Conservation (phyloP, 495 filamentous ascomycete genomes). For the Clohesyomyces aquaticus region DNA sequence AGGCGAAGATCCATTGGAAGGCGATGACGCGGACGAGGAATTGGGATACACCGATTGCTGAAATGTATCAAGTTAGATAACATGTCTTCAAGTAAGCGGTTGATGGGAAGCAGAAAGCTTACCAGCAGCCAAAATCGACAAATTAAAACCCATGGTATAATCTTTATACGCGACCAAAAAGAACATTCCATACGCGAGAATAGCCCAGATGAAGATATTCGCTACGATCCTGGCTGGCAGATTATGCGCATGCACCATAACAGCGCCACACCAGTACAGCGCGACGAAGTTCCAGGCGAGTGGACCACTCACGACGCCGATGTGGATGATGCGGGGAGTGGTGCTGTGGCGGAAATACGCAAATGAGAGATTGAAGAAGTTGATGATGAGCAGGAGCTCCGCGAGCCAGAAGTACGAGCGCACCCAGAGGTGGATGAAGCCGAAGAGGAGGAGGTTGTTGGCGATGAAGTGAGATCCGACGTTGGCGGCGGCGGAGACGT, state of each 20-base stretch:
- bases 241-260: conserved; percentile 63
- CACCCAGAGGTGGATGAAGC: conserved; percentile 81
- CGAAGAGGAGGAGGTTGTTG: conserved; percentile 78
- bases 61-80: background rate
- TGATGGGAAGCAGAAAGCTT: conserved; percentile 34
- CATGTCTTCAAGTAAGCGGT: background rate
- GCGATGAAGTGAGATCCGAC: conserved; percentile 83
- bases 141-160: conserved; percentile 78
- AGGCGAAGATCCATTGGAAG: conserved; percentile 91
- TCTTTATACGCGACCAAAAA: conserved; percentile 74
- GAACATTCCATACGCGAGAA: conserved; percentile 71
- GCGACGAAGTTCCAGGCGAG: conserved; percentile 83
- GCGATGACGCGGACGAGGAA: conserved; percentile 62
- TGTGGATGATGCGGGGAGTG: conserved; percentile 71
- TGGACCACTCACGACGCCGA: conserved; percentile 72
- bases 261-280: conserved; percentile 85
- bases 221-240: conserved; percentile 74
- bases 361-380: conserved; percentile 75
- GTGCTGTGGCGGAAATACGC: conserved; percentile 77
- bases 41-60: conserved; percentile 75
- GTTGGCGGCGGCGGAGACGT: conserved; percentile 70
- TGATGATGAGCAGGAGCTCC: conserved; percentile 74
- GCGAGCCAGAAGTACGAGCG: conserved; percentile 70
- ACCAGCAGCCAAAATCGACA: conserved; percentile 73
- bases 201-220: conserved; percentile 84